Base-by-base conservation (phyloP, 768 basidiomycete genomes). In the Russula vinacea region DNA sequence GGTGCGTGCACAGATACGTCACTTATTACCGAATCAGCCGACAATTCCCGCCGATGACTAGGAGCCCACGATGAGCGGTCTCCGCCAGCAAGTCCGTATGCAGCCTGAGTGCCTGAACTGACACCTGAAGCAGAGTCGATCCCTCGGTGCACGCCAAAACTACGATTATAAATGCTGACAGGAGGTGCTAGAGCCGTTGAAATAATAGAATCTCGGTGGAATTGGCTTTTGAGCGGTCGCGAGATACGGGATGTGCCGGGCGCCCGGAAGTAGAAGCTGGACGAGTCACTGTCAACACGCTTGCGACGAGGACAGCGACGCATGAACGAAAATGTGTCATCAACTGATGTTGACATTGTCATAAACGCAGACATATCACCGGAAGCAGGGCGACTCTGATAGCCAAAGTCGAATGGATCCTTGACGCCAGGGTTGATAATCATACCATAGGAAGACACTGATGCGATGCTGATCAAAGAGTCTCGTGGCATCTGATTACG, bases 391-490 rank as follows among this genome's bases (percentile, higher is more conserved):
- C 85, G 71, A 58, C 82, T 83, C 24, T 82, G 80, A 16, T 68
- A 44, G 0, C 70, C 87, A 64, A 86, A 92, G 47, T 88, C 88
- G 73, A 92, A 92, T 0, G 90, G 90, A 72, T 93, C 90, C 3
- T 68, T 71, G 1, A 80, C 72, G 19, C 90, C 90, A 19, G 79
- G 72, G 61, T 88, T 81, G 64, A 88, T 76, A 40, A 89, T 83
- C 3, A 78, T 78, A 3, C 91, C 90, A 64, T 89, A 90, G 0
- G 90, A 91, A 0, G 90, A 92, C 6, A 92, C 81, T 0, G 89
- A 91, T 0, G 88, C 87, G 56, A 92, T 86, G 70, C 88, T 90
- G 73, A 86, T 82, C 14, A 84, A 56, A 0, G 89, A 89, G 42
- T 87, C 85, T 16, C 81, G 82, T 54, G 77, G 78, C 10, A 71